Percentiles rank a stretch among this genome's conserved stretches.
phyloP scores from a whole-genome alignment of 495 filamentous ascomycete genomes.

The Tuber umbilicatum region DNA sequence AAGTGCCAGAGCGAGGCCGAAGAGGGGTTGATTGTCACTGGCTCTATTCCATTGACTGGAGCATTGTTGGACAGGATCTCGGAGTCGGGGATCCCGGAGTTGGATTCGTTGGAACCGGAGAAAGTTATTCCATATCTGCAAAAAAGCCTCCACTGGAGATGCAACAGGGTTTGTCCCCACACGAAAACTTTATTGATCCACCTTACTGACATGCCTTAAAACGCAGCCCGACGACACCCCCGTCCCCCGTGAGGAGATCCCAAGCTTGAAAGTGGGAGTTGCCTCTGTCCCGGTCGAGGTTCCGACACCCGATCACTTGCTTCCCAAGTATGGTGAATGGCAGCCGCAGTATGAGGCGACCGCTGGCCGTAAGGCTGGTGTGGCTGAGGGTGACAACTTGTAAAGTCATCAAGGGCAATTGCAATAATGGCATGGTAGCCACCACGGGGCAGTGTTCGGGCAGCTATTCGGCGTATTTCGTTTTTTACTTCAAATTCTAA shows the following conservation, averaged over 20 bases:
- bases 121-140: constrained; percentile 30
- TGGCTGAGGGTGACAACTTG: constrained; percentile 27
- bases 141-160: constrained; percentile 36
- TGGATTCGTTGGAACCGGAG: constrained; percentile 31
- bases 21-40: constrained; percentile 31
- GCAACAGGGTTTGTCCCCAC: constrained; percentile 15
- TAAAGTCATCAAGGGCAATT: constrained; percentile 2
- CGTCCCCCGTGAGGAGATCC: constrained; percentile 26
- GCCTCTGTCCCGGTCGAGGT: constrained; percentile 26
- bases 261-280: constrained; percentile 28
- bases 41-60: constrained; percentile 41
- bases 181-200: neutral
- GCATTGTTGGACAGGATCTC: constrained; percentile 42
- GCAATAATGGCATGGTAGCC: neutral
- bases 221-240: constrained; percentile 13
- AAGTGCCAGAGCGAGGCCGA: constrained; percentile 34
- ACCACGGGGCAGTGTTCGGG: neutral
- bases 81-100: constrained; percentile 23
- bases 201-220: constrained; percentile 2
- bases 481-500: neutral
- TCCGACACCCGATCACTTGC: constrained; percentile 13
- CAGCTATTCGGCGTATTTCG: neutral
- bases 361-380: constrained; percentile 18
- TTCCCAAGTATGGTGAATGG: constrained; percentile 24
- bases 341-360: constrained; percentile 20